phyloP scores from a whole-genome alignment of 768 basidiomycete genomes.

The Mrakia blollopis region DNA sequence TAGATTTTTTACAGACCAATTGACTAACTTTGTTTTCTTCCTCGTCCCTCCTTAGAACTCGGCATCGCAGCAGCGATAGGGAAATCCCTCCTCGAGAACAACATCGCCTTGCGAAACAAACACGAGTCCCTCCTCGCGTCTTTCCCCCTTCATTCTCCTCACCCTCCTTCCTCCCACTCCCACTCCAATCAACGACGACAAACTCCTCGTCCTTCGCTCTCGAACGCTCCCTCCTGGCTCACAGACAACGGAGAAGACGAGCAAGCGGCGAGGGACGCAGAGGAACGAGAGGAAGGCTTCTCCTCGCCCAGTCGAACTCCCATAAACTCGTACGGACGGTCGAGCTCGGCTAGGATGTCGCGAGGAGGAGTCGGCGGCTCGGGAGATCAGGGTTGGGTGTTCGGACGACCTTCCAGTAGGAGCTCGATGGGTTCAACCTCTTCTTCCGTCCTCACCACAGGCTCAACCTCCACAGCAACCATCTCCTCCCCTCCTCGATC shows the following conservation, averaged over 20 bases:
- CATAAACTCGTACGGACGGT: not conserved
- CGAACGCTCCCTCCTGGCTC: constrained; percentile 10
- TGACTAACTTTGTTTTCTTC: too few species aligned
- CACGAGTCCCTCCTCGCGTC: constrained; percentile 63
- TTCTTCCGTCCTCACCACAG: not conserved
- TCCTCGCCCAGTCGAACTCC: constrained; percentile 6
- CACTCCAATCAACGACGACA: not conserved
- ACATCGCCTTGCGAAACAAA: constrained; percentile 61
- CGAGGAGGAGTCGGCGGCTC: not conserved
- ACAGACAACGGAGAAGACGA: constrained; percentile 20
- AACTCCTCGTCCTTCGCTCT: not conserved
- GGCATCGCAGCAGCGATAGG: constrained; percentile 62
- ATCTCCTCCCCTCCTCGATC: not conserved
- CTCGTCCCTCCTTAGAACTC: constrained; percentile 51
- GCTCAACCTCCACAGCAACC: not conserved
- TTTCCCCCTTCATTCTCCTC: constrained; percentile 14
- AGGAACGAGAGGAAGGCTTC: constrained; percentile 6
- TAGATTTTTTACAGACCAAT: too few species aligned
- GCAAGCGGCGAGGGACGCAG: not conserved
- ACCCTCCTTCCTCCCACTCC: not conserved
- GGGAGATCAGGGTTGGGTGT: constrained; percentile 2
- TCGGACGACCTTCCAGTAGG: not conserved
- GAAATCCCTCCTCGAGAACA: constrained; percentile 66
- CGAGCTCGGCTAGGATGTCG: not conserved
- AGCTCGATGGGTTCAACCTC: not conserved